Evolutionary conservation across 2,329 filamentous ascomycete species (phyloP), one percentile per base, ranked within the genome.

Genomic region (Penicillium vulpinum): DNA sequence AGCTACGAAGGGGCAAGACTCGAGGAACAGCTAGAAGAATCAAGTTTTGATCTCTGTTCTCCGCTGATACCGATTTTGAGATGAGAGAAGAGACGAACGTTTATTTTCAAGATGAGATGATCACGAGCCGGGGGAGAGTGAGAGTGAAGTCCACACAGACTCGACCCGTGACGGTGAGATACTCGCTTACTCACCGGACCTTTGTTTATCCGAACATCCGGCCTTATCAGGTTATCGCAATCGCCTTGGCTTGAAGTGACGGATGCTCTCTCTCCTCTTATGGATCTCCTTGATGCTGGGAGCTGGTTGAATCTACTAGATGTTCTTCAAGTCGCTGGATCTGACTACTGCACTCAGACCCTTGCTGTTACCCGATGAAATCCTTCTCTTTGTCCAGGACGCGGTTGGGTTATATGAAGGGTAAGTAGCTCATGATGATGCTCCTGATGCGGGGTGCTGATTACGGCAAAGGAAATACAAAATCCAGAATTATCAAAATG

Each of bases 371-470:
- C 89, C 91, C 70, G 94, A 97, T 81, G 94, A 99, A 83, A 89
- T 91, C 66, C 82, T 97, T 53, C 84, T 99, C 58, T 97, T 96
- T 78, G 93, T 99, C 57, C 93, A 97, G 80, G 92, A 97, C 82
- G 92, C 91, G 75, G 92, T 99, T 68, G 94, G 94, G 66, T 82
- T 99, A 60, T 99, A 99, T 79, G 91, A 97, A 83, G 94, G 94
- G 92, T 96, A 83, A 78, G 87, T 79, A 28, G 56, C 46, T 35
- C 45, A 44, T 57, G 35, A 31, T 67, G 50, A 56, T 52, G 51
- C 62, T 51, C 21, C 29, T 62, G 55, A 63, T 60, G 50, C 61
- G 46, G 62, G 43, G 51, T 57, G 36, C 67, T 49, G 18, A 56
- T 36, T 52, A 29, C 48, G 48, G 52, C 38, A 45, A 35, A 96